Evolutionary conservation across 2,329 filamentous ascomycete species (phyloP).

Genomic region (Colletotrichum limetticola): DNA sequence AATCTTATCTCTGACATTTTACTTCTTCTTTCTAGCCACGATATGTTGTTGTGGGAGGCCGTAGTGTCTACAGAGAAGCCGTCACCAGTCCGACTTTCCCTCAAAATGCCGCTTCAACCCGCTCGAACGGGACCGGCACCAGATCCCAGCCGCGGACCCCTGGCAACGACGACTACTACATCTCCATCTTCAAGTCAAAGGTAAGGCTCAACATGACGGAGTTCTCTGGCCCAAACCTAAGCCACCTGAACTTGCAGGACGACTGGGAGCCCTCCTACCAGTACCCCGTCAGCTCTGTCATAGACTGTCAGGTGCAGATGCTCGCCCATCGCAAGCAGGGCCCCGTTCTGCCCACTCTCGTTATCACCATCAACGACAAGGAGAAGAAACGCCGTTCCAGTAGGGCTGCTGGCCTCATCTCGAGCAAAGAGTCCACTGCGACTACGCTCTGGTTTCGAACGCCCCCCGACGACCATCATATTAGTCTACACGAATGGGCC

Average conservation of each 20-base stretch:
- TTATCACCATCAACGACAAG: conserved; percentile 69
- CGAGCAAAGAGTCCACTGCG: conserved; percentile 60
- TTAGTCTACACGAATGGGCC: conserved; percentile 69
- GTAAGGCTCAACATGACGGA: conserved; percentile 45
- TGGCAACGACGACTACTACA: conserved; percentile 54
- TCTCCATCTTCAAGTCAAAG: conserved; percentile 68
- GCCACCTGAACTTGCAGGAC: conserved; percentile 49
- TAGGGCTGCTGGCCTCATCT: conserved; percentile 66
- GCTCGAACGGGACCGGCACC: conserved; percentile 45
- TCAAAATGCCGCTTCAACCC: conserved; percentile 52
- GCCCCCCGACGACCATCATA: conserved; percentile 60
- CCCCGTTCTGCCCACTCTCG: conserved; percentile 67
- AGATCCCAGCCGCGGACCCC: conserved; percentile 45
- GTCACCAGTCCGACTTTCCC: conserved; percentile 50
- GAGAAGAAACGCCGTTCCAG: conserved; percentile 73
- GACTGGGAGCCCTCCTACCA: conserved; percentile 66
- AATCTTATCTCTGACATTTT: conserved; percentile 27
- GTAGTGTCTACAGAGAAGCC: conserved; percentile 45
- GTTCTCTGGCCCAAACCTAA: conserved; percentile 13
- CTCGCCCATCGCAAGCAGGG: conserved; percentile 71
- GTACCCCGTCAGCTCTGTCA: conserved; percentile 62
- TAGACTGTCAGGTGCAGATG: conserved; percentile 68
- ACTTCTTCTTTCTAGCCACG: conserved; percentile 56
- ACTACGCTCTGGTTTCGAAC: conserved; percentile 68
- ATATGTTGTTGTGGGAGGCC: conserved; percentile 66